A percentile compares a stretch with the other conserved stretches of the same genome.
These are phyloP conservation scores for Cerrena zonata DNA, from an alignment of 1,284 basidiomycete genomes.

Conservation along the genomic window DNA sequence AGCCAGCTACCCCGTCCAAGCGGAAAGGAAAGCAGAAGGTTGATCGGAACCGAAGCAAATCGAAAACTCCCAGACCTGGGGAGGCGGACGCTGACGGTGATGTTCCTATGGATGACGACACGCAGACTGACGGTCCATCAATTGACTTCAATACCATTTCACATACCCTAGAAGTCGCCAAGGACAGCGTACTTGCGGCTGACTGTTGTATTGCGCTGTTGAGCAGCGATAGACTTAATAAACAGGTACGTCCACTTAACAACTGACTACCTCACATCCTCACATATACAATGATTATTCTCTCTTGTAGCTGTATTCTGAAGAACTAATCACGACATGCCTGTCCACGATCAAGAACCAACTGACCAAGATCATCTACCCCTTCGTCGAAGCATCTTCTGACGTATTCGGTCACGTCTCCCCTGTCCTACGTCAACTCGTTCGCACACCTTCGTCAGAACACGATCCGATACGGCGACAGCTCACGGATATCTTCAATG, in stretches of 20 bases:
- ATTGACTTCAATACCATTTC: slow-evolving; percentile 49
- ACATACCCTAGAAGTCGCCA: slow-evolving; percentile 48
- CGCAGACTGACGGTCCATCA: slow-evolving; percentile 29
- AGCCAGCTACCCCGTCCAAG: slow-evolving; percentile 11
- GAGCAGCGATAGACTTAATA: slow-evolving; percentile 71
- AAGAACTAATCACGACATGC: slow-evolving; percentile 82
- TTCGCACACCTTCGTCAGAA: slow-evolving; percentile 36
- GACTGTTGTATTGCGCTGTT: slow-evolving; percentile 78
- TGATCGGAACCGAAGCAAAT: slow-evolving; percentile 21
- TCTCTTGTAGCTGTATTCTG: slow-evolving; percentile 81
- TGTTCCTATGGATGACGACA: slow-evolving; percentile 23
- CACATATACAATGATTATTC: not conserved
- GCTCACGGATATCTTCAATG: slow-evolving; percentile 63
- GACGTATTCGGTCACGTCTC: slow-evolving; percentile 40
- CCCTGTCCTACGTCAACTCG: slow-evolving; percentile 49
- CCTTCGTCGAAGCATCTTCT: slow-evolving; percentile 74
- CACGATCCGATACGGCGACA: slow-evolving; percentile 46
- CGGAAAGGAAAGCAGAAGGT: slow-evolving; percentile 34
- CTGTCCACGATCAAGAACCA: slow-evolving; percentile 74
- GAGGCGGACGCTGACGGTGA: slow-evolving; percentile 26
- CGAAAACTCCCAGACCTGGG: slow-evolving; percentile 20
- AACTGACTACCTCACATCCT: not conserved
- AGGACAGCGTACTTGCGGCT: slow-evolving; percentile 71
- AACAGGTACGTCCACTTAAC: slow-evolving; percentile 54
- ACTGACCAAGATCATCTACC: slow-evolving; percentile 76